A percentile compares a stretch with the other conserved stretches of the same genome.
Evolutionary conservation across 1,284 basidiomycete species (phyloP).

Genomic region (Coniferiporia weirii): DNA sequence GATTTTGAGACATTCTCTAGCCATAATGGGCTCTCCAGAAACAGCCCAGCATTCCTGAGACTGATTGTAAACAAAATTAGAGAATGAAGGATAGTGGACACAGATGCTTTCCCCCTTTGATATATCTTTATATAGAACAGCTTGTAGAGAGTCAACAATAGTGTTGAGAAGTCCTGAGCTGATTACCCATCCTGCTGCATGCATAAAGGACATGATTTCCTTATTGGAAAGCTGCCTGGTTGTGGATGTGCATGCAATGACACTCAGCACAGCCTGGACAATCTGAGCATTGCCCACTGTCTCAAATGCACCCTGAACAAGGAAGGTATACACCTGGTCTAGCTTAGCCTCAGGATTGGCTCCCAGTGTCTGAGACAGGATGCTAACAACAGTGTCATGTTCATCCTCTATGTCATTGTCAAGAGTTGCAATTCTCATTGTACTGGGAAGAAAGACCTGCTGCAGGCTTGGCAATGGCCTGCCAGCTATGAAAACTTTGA

Average conservation of each 20-base stretch:
- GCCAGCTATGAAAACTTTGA: slow-evolving; percentile 1
- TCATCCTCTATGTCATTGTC: neutral
- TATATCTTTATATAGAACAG: slow-evolving; percentile 3
- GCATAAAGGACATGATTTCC: too few species aligned
- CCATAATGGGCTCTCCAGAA: slow-evolving; percentile 9
- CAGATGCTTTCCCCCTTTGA: neutral
- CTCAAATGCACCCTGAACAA: too few species aligned
- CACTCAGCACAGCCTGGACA: too few species aligned
- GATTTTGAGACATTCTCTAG: slow-evolving; percentile 23
- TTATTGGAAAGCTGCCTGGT: too few species aligned
- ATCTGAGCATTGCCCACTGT: too few species aligned
- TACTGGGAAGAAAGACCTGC: neutral
- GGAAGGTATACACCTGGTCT: neutral
- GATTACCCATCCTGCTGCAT: too few species aligned
- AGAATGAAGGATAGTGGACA: slow-evolving; percentile 17
- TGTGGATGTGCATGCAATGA: too few species aligned
- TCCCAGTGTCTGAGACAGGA: too few species aligned
- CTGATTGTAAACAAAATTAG: slow-evolving; percentile 13
- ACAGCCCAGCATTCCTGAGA: too few species aligned
- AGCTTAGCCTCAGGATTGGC: neutral
- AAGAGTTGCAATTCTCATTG: neutral
- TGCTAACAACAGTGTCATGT: neutral
- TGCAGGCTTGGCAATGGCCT: neutral
- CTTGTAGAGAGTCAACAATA: neutral
- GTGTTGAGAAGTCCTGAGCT: neutral